Evolutionary conservation across 371 early-diverging fungal genomes (phyloP).

Genomic region (Apophysomyces variabilis): DNA sequence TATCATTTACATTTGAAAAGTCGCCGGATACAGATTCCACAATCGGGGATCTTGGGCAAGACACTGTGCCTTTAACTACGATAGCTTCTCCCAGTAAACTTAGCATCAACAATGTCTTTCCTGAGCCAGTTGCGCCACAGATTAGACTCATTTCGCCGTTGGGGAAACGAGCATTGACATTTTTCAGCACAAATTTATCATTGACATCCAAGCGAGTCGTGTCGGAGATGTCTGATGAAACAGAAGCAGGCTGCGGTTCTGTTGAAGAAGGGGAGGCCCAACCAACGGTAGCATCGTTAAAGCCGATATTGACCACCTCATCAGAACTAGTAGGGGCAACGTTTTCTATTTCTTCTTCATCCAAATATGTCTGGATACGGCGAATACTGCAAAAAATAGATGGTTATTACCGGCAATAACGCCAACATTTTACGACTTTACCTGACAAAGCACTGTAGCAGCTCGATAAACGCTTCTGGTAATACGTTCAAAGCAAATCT

Average conservation of each 20-base stretch:
- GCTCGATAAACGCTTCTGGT: slow-evolving; percentile 50
- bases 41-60: slow-evolving; percentile 39
- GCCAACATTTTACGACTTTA: background rate
- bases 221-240: background rate
- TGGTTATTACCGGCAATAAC: background rate
- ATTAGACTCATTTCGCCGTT: slow-evolving; percentile 55
- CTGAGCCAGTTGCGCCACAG: slow-evolving; percentile 68
- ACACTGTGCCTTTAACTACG: slow-evolving; percentile 39
- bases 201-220: slow-evolving; percentile 14
- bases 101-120: slow-evolving; percentile 64
- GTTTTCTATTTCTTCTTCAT: slow-evolving; percentile 66
- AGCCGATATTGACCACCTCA: slow-evolving; percentile 42
- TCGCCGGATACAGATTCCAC: slow-evolving; percentile 21
- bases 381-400: slow-evolving; percentile 23
- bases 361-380: slow-evolving; percentile 72
- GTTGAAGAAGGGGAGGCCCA: slow-evolving; percentile 15
- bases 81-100: slow-evolving; percentile 66
- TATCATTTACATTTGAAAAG: background rate
- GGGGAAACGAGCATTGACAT: slow-evolving; percentile 57
- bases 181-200: slow-evolving; percentile 39
- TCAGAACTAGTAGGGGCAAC: slow-evolving; percentile 29
- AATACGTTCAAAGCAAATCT: slow-evolving; percentile 54
- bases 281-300: slow-evolving; percentile 46
- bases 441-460: slow-evolving; percentile 29
- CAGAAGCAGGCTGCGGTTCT: background rate